Evolutionary conservation across 352 stramenopile genomes (phyloP), one percentile per base, ranked within the genome.

Genomic region (Globisporangium barbulae): DNA sequence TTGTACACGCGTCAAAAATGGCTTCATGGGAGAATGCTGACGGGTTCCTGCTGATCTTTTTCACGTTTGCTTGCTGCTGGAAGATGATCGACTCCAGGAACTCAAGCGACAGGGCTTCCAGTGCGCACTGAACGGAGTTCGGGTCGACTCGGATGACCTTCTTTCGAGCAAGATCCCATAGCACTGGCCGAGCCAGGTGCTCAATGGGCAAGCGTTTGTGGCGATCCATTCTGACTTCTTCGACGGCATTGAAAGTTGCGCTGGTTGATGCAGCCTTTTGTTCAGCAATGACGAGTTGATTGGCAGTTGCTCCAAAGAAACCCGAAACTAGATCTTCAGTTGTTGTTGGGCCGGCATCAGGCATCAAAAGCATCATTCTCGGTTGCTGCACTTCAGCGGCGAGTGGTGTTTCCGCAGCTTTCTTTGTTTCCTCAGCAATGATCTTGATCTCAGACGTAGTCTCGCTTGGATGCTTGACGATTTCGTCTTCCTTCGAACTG

Each of bases 1-100:
- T 87, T 8, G 59, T 41, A 52, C 83, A 93, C 9, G 53, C 71
- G 33, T 90, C 78, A 22, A 79, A 59, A 53, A 89, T 81, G n/a
- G 76, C 70, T 17, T 77, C 65, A 9, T 75, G 72, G 48, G 76
- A 69, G 12, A 71, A 61, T 10, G 55, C 72, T 7, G 76, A 81
- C 19, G 80, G 71, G 25, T 89, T 87, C 17, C 68, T 22, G 33
- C 69, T 84, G 58, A 89, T 80, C 6, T 64, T 70, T 44, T 76
- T 80, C 21, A 89, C 65, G 5, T 66, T 68, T 12, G 48, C 53
- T 10, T 76, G 78, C 25, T 82, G 71, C 45, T 90, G 72, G 33
- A 67, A 71, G 15, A 85, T 67, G 31, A 86, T 75, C 5, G 78
- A 67, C 64, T 84, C 68, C 9, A 90, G 31, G 13, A 70, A 52